Percentiles rank a stretch among this genome's conserved stretches.
Evolutionary conservation across 1,139 yeast genomes (phyloP).

Genomic region (Scheffersomyces parashehatae): DNA sequence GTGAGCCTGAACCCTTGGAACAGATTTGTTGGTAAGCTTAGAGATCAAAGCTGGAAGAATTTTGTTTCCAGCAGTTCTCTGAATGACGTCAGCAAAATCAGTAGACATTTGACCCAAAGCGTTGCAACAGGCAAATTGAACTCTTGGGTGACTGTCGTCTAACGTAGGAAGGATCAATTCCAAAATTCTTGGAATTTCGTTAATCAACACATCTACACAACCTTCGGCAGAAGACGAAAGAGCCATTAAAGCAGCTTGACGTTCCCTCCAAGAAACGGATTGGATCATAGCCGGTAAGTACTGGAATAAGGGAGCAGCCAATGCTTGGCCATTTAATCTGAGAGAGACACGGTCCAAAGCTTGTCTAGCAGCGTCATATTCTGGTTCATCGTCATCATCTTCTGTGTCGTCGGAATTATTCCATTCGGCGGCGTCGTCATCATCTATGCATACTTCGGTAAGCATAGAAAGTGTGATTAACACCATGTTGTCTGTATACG

Average conservation of each 20-base stretch:
- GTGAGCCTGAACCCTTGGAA: constrained; percentile 93
- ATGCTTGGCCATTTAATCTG: constrained; percentile 76
- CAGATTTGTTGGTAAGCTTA: constrained; percentile 66
- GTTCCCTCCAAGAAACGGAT: constrained; percentile 84
- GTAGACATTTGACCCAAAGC: constrained; percentile 98
- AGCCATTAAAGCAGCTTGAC: constrained; percentile 97
- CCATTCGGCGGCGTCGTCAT: constrained; percentile 87
- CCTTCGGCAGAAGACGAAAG: constrained; percentile 97
- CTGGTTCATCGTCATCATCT: constrained; percentile 83
- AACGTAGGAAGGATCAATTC: constrained; percentile 83
- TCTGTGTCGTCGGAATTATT: constrained; percentile 76
- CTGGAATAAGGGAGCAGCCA: constrained; percentile 85
- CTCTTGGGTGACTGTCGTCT: constrained; percentile 85
- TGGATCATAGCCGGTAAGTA: constrained; percentile 80
- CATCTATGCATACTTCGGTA: constrained; percentile 90
- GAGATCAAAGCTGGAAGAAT: constrained; percentile 88
- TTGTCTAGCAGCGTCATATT: constrained; percentile 91
- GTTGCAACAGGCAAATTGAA: constrained; percentile 95
- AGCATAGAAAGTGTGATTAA: constrained; percentile 77
- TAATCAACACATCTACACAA: constrained; percentile 82
- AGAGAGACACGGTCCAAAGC: constrained; percentile 87
- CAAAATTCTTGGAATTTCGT: constrained; percentile 77
- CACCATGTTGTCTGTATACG: constrained; percentile 73
- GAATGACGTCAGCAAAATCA: constrained; percentile 89
- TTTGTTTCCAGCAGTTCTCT: constrained; percentile 73